Evolutionary conservation across 768 basidiomycete genomes (phyloP).

Genomic region (Sistotremastrum suecicum): DNA sequence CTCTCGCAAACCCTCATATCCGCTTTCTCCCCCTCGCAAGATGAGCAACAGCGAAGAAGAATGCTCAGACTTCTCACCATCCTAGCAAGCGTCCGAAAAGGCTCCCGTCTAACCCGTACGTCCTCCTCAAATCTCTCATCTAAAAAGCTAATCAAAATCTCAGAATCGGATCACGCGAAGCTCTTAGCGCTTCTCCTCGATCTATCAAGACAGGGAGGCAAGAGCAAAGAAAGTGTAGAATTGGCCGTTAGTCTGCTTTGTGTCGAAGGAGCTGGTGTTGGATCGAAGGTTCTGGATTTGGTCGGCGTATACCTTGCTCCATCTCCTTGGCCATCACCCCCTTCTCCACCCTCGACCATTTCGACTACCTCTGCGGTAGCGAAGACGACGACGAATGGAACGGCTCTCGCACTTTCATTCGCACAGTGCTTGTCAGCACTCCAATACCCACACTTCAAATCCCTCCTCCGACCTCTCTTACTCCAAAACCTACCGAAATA

Average conservation of each 20-base stretch:
- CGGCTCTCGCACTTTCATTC: slow-evolving; percentile 22
- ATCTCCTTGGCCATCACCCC: slow-evolving; percentile 16
- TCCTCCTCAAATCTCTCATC: slow-evolving; percentile 3
- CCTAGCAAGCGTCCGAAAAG: slow-evolving; percentile 50
- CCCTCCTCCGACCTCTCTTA: not conserved
- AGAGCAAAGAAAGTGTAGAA: too few species aligned
- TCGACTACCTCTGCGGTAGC: slow-evolving; percentile 21
- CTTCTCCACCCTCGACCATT: slow-evolving; percentile 19
- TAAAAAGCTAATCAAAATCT: too few species aligned
- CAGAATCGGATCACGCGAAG: too few species aligned
- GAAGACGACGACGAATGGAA: slow-evolving; percentile 30
- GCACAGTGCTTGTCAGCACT: slow-evolving; percentile 14
- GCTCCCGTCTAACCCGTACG: slow-evolving; percentile 52
- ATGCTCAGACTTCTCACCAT: slow-evolving; percentile 43
- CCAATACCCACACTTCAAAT: slow-evolving; percentile 19
- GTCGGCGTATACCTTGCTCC: too few species aligned
- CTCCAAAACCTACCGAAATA: not conserved
- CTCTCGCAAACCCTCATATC: slow-evolving; percentile 39
- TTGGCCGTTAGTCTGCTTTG: too few species aligned
- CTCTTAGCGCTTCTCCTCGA: slow-evolving; percentile 3
- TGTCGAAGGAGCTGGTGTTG: too few species aligned
- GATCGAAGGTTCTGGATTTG: too few species aligned
- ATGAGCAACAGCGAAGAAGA: slow-evolving; percentile 27
- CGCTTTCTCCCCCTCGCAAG: slow-evolving; percentile 9
- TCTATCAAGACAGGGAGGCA: not conserved